These are phyloP conservation scores for Suillus discolor DNA, from an alignment of 768 basidiomycete species.

Conservation along the genomic window DNA sequence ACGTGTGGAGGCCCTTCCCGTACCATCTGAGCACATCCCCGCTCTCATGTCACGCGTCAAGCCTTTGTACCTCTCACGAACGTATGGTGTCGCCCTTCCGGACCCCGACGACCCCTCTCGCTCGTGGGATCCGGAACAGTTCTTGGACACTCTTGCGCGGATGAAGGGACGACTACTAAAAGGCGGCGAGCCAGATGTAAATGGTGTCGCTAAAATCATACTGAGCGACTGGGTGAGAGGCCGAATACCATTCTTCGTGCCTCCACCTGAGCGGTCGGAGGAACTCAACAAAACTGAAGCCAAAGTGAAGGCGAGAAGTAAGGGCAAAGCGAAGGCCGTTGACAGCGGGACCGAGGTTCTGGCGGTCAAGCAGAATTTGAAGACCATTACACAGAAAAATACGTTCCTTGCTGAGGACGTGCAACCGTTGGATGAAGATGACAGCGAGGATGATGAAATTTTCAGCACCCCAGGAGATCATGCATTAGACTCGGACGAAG, in stretches of 20 bases:
- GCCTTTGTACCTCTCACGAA: conserved; percentile 87
- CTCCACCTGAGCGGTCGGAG: conserved; percentile 83
- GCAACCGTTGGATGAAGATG: conserved; percentile 59
- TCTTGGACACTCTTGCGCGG: conserved; percentile 83
- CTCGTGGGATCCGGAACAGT: conserved; percentile 72
- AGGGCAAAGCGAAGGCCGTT: conserved; percentile 47
- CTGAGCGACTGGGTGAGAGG: conserved; percentile 97
- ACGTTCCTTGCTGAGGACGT: conserved; percentile 85
- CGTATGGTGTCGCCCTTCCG: conserved; percentile 72
- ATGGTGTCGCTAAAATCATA: conserved; percentile 92
- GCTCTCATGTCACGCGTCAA: conserved; percentile 89
- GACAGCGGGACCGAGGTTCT: conserved; percentile 43
- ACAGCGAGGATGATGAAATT: conserved; percentile 31
- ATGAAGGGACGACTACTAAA: conserved; percentile 92
- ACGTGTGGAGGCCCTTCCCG: conserved; percentile 91
- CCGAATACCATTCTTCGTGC: conserved; percentile 94
- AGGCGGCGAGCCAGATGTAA: conserved; percentile 92
- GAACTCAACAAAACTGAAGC: conserved; percentile 66
- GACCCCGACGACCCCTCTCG: conserved; percentile 53
- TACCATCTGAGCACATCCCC: conserved; percentile 91
- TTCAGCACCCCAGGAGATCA: not conserved
- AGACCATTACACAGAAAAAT: conserved; percentile 88
- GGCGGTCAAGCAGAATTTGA: conserved; percentile 84
- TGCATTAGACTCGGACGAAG: conserved; percentile 20
- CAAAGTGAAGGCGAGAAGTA: conserved; percentile 51